phyloP scores from a whole-genome alignment of 176 grass and related monocot genomes.

The Ampelocalamus luodianensis region DNA sequence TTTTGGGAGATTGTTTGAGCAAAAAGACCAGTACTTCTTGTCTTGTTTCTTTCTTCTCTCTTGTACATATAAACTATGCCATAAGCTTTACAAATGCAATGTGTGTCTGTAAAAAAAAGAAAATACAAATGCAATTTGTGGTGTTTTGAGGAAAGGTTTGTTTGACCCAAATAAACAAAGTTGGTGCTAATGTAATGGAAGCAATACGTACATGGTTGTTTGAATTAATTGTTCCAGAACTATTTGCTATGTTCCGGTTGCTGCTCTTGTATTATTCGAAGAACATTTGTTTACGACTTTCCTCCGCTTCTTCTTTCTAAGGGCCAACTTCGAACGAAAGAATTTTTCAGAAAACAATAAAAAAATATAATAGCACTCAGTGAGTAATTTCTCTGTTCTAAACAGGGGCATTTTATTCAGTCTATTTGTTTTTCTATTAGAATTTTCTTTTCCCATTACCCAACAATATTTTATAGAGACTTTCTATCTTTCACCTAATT shows the following conservation, averaged over 20 bases:
- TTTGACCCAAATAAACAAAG: constrained; percentile 18
- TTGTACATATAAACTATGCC: constrained; percentile 33
- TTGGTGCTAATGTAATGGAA: constrained; percentile 5
- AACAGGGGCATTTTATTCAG: too few relatives aligned
- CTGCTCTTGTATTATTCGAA: too few relatives aligned
- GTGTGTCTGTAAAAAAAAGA: constrained; percentile 13
- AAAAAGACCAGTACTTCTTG: not conserved
- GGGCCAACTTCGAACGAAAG: too few relatives aligned
- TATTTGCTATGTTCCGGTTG: not conserved
- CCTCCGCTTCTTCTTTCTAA: too few relatives aligned
- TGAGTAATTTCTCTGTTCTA: too few relatives aligned
- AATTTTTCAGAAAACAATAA: too few relatives aligned
- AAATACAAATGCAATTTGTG: constrained; percentile 28
- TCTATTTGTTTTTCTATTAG: too few relatives aligned
- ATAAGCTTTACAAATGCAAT: constrained; percentile 22
- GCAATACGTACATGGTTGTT: not conserved
- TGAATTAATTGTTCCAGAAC: not conserved
- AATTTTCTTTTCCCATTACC: too few relatives aligned
- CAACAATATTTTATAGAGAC: too few relatives aligned
- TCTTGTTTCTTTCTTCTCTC: constrained; percentile 30
- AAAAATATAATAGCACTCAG: too few relatives aligned
- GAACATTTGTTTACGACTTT: too few relatives aligned
- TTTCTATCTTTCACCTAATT: too few relatives aligned
- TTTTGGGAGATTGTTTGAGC: constrained; percentile 36
- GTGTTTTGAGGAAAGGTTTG: constrained; percentile 22